Conservation (phyloP, 2,329 filamentous ascomycete genomes). For the Pseudogymnoascus sp. region DNA sequence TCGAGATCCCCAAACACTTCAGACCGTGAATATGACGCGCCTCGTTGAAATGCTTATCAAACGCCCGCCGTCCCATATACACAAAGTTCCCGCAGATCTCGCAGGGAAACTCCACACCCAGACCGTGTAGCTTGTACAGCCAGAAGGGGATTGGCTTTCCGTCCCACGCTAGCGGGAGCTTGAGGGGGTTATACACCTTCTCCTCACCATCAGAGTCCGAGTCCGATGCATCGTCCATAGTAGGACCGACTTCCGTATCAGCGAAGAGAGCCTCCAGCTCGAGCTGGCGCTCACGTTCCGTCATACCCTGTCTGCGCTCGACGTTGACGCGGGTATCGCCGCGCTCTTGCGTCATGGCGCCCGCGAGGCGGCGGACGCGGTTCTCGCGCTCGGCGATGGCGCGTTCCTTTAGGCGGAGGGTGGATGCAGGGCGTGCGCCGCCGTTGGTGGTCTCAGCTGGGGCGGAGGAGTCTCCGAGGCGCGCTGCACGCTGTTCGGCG, state of each 20-base stretch:
- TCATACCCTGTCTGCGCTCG: slow-evolving; percentile 95
- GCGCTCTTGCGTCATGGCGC: slow-evolving; percentile 77
- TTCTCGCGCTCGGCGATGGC: slow-evolving; percentile 85
- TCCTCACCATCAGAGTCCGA: slow-evolving; percentile 70
- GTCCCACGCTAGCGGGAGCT: slow-evolving; percentile 93
- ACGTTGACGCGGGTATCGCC: slow-evolving; percentile 89
- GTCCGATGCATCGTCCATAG: slow-evolving; percentile 42
- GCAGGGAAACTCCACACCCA: slow-evolving; percentile 90
- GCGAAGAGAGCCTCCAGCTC: slow-evolving; percentile 82
- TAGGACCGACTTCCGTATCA: slow-evolving; percentile 35
- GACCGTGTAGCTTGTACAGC: slow-evolving; percentile 92
- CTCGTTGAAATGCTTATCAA: slow-evolving; percentile 98
- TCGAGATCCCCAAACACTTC: slow-evolving; percentile 88
- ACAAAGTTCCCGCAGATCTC: slow-evolving; percentile 97
- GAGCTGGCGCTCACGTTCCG: slow-evolving; percentile 86
- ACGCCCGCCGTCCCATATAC: slow-evolving; percentile 94
- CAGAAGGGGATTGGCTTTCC: slow-evolving; percentile 98
- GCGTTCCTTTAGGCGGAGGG: slow-evolving; percentile 65
- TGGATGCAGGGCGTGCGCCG: slow-evolving; percentile 25
- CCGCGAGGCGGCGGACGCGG: slow-evolving; percentile 68
- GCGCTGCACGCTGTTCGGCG: slow-evolving; percentile 53
- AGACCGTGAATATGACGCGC: slow-evolving; percentile 85
- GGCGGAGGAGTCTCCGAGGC: slow-evolving; percentile 31
- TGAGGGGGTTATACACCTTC: slow-evolving; percentile 92
- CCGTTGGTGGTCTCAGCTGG: slow-evolving; percentile 20